Base-by-base conservation (phyloP, 1,284 basidiomycete species). In the Thelephora terrestris region DNA sequence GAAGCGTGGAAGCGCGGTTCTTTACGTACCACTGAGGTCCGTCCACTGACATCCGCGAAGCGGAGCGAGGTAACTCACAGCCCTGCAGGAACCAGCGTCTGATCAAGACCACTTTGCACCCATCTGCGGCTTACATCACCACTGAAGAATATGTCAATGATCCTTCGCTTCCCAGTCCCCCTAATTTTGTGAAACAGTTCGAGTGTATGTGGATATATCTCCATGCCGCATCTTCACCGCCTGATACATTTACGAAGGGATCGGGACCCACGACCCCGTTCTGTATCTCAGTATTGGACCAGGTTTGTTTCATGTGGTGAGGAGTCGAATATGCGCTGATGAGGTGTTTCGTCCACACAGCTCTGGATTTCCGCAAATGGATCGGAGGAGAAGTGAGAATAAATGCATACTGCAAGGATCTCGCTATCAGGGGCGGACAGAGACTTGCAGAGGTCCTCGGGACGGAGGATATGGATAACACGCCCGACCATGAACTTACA, bases 311-410 rank as follows among this genome's bases (percentile, higher is more conserved):
- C 36, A 36, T 47, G 20, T 45, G 36, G 32, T 25, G 27, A 23
- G n/a, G 23, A 17, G 9, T n/a, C 2, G 20, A n/a, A n/a, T 48
- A 3, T 52, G 2, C 55, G 59, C 21, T 42, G 49, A 18, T 14
- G 40, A 45, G 21, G 21, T 12, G 39, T 32, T 2, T 47, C 40
- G 38, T 52, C 44, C 47, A 43, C 46, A 4, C 62, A 78, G 91
- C 91, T 0, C 62, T 94, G 7, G 74, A 83, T 39, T 94, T 92
- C 67, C 75, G 91, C 23, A 59, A 78, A 45, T 84, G 79, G 75
- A 69, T 94, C 17, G 92, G 91, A 1, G 92, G 92, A 2, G 92
- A 95, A 65, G 68, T 75, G 16, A 75, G 75, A 49, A 91, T 94
- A 52, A 81, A 84, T 58, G 70, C 67, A 4, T 91, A 94, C 63